phyloP scores from a whole-genome alignment of 2,329 filamentous ascomycete genomes.

The Aspergillus sp. region DNA sequence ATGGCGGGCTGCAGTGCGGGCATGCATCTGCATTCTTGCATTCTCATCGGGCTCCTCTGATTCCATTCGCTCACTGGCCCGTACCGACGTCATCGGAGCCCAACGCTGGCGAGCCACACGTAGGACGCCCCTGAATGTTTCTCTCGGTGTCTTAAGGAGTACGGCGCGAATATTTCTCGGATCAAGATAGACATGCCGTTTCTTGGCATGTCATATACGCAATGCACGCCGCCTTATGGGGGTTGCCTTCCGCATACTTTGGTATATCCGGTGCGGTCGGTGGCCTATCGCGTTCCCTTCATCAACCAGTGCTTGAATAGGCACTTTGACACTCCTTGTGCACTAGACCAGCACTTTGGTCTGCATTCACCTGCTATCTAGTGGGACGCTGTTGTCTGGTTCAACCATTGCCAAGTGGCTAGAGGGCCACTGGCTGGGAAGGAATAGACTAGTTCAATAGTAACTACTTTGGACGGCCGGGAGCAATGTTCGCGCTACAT shows the following conservation, averaged over 20 bases:
- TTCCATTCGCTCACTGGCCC: background rate
- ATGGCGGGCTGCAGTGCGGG: background rate
- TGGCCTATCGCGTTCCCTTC: background rate
- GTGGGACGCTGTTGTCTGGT: background rate
- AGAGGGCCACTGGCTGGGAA: background rate
- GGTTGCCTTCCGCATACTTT: background rate
- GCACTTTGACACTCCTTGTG: background rate
- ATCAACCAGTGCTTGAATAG: background rate
- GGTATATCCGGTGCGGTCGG: background rate
- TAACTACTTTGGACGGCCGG: background rate
- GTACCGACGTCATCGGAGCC: constrained; percentile 10
- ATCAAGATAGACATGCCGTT: background rate
- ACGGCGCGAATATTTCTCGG: background rate
- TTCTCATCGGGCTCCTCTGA: background rate
- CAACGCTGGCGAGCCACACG: constrained; percentile 1
- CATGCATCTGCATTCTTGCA: constrained; percentile 7
- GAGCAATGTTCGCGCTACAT: background rate
- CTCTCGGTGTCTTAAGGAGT: background rate
- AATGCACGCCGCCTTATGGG: background rate
- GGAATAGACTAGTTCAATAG: background rate
- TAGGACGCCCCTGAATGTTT: background rate
- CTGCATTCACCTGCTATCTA: background rate
- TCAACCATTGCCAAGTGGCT: background rate
- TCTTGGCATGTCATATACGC: background rate
- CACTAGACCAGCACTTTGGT: background rate